Evolutionary conservation across 2,329 filamentous ascomycete species (phyloP).

Genomic region (Pezizomycotina sp.): DNA sequence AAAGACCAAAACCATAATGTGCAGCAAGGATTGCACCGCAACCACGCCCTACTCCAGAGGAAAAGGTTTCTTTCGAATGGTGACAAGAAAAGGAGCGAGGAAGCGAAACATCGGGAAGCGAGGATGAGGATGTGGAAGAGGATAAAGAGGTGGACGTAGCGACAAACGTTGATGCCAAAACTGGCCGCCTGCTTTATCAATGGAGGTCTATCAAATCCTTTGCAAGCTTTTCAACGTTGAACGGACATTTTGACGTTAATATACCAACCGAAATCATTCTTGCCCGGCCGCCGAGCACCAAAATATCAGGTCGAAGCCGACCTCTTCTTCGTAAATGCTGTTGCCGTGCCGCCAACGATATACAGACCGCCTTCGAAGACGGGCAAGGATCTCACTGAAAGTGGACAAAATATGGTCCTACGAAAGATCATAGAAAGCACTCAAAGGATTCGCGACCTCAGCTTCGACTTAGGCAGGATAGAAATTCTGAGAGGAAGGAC

Average conservation of each 20-base stretch:
- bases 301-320: constrained; percentile 2
- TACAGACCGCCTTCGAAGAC: constrained; percentile 74
- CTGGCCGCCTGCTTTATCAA: constrained; percentile 43
- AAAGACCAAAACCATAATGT: constrained; percentile 69
- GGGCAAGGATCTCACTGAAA: constrained; percentile 66
- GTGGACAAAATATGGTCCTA: constrained; percentile 61
- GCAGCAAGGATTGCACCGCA: constrained; percentile 34
- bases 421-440: constrained; percentile 66
- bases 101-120: constrained; percentile 37
- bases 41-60: constrained; percentile 15
- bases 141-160: constrained; percentile 38
- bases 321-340: constrained; percentile 82
- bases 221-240: constrained; percentile 72
- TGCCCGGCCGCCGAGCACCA: constrained; percentile 38
- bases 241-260: constrained; percentile 68
- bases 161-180: constrained; percentile 35
- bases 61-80: constrained; percentile 2
- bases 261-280: constrained; percentile 49
- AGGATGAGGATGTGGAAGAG: constrained; percentile 32
- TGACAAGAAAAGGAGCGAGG: constrained; percentile 23
- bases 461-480: constrained; percentile 9
- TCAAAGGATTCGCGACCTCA: constrained; percentile 40
- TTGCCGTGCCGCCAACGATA: constrained; percentile 82
- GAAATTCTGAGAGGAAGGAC: constrained; percentile 3
- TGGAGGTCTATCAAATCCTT: constrained; percentile 67